Conservation (phyloP, 2,329 filamentous ascomycete genomes). For the Colletotrichum kahawae region DNA sequence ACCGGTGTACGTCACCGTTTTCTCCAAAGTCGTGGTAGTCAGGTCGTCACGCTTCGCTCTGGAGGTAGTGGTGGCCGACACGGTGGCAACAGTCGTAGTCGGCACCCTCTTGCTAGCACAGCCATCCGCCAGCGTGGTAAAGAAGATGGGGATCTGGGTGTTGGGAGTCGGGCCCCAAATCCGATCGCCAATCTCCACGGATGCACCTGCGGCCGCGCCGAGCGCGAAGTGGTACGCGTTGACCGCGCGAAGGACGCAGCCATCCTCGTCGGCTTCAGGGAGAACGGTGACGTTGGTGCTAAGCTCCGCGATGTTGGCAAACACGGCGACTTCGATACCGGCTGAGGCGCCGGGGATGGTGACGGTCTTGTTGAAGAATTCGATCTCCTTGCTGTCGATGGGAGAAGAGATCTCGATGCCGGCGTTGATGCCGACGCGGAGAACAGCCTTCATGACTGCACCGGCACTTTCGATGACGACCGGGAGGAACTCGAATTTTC, state of each 20-base stretch:
- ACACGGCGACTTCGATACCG: conserved; percentile 54
- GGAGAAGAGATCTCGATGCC: conserved; percentile 41
- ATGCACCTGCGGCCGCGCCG: conserved; percentile 59
- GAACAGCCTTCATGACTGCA: conserved; percentile 47
- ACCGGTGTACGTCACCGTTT: conserved; percentile 42
- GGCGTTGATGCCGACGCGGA: conserved; percentile 51
- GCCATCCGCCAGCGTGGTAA: conserved; percentile 50
- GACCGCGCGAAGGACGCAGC: conserved; percentile 50
- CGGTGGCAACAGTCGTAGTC: conserved; percentile 25
- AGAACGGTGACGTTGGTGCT: conserved; percentile 53
- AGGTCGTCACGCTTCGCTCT: conserved; percentile 27
- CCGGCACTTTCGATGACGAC: conserved; percentile 50
- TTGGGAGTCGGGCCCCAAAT: conserved; percentile 56
- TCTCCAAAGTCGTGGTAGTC: conserved; percentile 38
- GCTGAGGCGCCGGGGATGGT: conserved; percentile 35
- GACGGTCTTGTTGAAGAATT: conserved; percentile 22
- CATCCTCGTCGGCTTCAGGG: conserved; percentile 33
- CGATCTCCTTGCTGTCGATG: background rate
- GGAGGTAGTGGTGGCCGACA: conserved; percentile 26
- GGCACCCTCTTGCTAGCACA: conserved; percentile 36
- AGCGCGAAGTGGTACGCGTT: conserved; percentile 57
- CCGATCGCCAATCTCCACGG: conserved; percentile 43
- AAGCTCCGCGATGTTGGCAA: conserved; percentile 59
- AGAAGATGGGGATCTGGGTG: conserved; percentile 56
- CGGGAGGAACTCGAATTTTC: conserved; percentile 61